Conservation (phyloP, 202 grass and related monocot genomes). For the Schoenoplectus tabernaemontani region DNA sequence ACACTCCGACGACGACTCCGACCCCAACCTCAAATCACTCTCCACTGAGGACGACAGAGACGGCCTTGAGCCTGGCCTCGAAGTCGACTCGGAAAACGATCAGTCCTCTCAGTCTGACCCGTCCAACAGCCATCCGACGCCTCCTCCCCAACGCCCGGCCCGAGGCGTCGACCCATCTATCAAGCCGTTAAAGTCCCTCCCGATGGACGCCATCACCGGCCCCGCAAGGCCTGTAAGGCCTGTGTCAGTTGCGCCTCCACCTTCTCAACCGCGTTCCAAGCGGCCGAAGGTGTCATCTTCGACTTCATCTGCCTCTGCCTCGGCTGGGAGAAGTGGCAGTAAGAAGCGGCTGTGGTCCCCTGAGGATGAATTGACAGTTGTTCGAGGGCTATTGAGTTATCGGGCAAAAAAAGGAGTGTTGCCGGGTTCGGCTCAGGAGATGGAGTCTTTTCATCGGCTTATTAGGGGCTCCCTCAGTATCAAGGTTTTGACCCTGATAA, state of each 20-base stretch:
- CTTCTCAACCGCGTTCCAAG: conserved; percentile 21
- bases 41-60: conserved; percentile 13
- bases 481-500: conserved; percentile 19
- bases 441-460: conserved; percentile 19
- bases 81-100: neutral
- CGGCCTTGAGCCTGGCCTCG: neutral
- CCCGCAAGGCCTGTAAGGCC: neutral
- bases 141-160: neutral
- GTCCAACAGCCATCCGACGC: neutral
- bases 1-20: conserved; percentile 3
- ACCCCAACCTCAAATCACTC: neutral
- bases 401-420: conserved; percentile 8
- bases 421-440: conserved; percentile 7
- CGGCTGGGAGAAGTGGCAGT: neutral
- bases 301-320: conserved; percentile 2
- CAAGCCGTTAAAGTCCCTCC: conserved; percentile 18
- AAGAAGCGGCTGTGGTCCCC: conserved; percentile 13
- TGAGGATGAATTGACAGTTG: conserved; percentile 16
- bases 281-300: neutral
- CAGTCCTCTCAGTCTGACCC: conserved; percentile 13
- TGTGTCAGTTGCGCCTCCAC: neutral
- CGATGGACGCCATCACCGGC: conserved; percentile 12
- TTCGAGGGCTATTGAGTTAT: conserved; percentile 16
- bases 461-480: conserved; percentile 10
- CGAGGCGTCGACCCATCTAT: conserved; percentile 2